Conservation (phyloP, 2,329 filamentous ascomycete species). For the Talaromyces sp. region DNA sequence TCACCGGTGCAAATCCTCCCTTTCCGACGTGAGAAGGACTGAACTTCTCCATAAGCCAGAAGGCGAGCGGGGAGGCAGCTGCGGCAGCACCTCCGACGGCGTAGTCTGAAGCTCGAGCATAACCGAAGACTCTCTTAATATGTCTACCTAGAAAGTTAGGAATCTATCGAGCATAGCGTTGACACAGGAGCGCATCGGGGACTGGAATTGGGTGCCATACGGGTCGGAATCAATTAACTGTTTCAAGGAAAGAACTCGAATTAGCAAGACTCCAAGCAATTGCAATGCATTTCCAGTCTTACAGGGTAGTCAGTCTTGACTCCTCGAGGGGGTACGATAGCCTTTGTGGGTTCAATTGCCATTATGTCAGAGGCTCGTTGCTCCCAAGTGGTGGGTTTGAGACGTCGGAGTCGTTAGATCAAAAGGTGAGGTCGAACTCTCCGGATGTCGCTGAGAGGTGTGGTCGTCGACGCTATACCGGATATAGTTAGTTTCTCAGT, state of each 20-base stretch:
- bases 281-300: conserved; percentile 38
- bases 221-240: conserved; percentile 99
- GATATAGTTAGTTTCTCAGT: not conserved
- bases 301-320: conserved; percentile 84
- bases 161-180: not conserved
- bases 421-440: conserved; percentile 12
- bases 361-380: conserved; percentile 25
- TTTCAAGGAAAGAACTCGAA: conserved; percentile 11
- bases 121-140: conserved; percentile 82
- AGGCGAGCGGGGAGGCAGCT: conserved; percentile 68
- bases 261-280: conserved; percentile 3
- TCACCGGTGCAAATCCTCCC: conserved; percentile 75
- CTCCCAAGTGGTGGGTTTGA: not conserved
- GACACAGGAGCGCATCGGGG: not conserved
- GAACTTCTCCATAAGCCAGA: conserved; percentile 77
- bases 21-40: conserved; percentile 80
- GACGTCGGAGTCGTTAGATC: not conserved
- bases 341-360: conserved; percentile 39
- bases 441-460: not conserved
- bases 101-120: conserved; percentile 85
- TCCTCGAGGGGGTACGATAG: conserved; percentile 70
- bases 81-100: conserved; percentile 64
- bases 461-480: not conserved
- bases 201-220: conserved; percentile 50
- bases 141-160: conserved; percentile 59